A percentile compares a stretch with the other conserved stretches of the same genome.
phyloP scores from a whole-genome alignment of 169 alveolate genomes.

The Plasmodium berghei region DNA sequence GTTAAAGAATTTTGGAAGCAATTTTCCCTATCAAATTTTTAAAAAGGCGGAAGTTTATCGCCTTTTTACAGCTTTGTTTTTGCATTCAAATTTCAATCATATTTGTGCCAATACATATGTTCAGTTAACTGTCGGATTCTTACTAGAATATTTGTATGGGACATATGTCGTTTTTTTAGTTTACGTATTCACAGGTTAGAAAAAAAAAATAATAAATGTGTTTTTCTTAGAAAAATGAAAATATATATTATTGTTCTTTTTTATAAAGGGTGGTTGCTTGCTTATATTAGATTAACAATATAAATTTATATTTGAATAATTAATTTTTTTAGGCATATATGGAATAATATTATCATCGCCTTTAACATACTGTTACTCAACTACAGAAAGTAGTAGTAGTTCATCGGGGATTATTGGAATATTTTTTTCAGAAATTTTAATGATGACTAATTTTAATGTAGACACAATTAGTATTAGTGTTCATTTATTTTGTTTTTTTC shows the following conservation, averaged over 20 bases:
- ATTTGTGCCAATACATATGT: slow-evolving; percentile 78
- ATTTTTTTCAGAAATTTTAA: slow-evolving; percentile 76
- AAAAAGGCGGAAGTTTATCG: slow-evolving; percentile 74
- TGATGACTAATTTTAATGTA: slow-evolving; percentile 78
- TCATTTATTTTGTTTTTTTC: slow-evolving; percentile 75
- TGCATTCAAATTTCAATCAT: slow-evolving; percentile 76
- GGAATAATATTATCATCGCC: slow-evolving; percentile 75
- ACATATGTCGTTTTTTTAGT: slow-evolving; percentile 75
- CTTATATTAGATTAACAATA: neutral
- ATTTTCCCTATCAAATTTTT: slow-evolving; percentile 63
- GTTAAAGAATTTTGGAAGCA: slow-evolving; percentile 73
- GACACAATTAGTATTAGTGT: slow-evolving; percentile 77
- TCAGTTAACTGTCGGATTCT: slow-evolving; percentile 74
- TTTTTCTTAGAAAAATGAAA: neutral
- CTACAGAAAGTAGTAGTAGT: slow-evolving; percentile 77
- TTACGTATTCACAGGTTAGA: slow-evolving; percentile 71
- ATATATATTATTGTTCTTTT: neutral
- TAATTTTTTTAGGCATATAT: slow-evolving; percentile 48
- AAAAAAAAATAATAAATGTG: neutral
- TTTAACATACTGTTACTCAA: slow-evolving; percentile 72
- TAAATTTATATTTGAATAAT: neutral
- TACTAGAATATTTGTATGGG: slow-evolving; percentile 75
- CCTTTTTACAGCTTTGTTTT: slow-evolving; percentile 68
- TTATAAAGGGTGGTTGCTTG: neutral
- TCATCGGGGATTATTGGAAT: slow-evolving; percentile 76